A percentile compares a stretch with the other conserved stretches of the same genome.
phyloP scores from a whole-genome alignment of 2,329 filamentous ascomycete genomes.

The Fusarium neocosmosporiellum region DNA sequence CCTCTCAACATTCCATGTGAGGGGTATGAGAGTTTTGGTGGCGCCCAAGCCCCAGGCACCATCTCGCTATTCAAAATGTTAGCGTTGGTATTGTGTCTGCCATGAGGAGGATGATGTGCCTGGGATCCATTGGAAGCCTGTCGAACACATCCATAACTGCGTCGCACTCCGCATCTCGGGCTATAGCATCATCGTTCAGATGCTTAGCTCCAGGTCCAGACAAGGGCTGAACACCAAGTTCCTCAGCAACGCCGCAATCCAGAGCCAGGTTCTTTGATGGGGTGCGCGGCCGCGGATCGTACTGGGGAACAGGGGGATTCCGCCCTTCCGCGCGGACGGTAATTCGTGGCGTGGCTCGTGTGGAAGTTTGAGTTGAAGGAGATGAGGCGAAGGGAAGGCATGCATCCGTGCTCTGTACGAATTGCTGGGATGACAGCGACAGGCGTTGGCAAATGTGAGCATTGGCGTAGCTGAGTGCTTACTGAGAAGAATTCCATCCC shows the following conservation, averaged over 20 bases:
- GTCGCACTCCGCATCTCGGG: not conserved
- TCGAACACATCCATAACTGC: not conserved
- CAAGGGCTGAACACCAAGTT: constrained; percentile 4
- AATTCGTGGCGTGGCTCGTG: constrained; percentile 23
- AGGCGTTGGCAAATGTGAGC: not conserved
- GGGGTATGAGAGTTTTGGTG: not conserved
- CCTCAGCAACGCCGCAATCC: constrained; percentile 22
- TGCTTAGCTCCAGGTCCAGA: not conserved
- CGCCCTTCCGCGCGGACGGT: constrained; percentile 20
- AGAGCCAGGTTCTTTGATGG: constrained; percentile 6
- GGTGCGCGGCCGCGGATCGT: constrained; percentile 17
- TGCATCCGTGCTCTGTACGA: not conserved
- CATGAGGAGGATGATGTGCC: not conserved
- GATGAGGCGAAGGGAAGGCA: not conserved
- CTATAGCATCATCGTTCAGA: not conserved
- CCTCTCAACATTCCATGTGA: constrained; percentile 5
- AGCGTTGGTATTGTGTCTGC: not conserved
- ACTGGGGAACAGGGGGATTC: constrained; percentile 25
- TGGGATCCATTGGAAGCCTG: not conserved
- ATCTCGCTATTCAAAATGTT: constrained; percentile 2
- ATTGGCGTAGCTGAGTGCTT: not conserved
- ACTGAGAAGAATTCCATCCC: not conserved
- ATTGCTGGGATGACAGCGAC: not conserved
- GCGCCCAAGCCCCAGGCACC: not conserved
- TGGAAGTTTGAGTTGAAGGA: constrained; percentile 22